Conservation (phyloP, 345 rosid species). For the Euphorbia lathyris region DNA sequence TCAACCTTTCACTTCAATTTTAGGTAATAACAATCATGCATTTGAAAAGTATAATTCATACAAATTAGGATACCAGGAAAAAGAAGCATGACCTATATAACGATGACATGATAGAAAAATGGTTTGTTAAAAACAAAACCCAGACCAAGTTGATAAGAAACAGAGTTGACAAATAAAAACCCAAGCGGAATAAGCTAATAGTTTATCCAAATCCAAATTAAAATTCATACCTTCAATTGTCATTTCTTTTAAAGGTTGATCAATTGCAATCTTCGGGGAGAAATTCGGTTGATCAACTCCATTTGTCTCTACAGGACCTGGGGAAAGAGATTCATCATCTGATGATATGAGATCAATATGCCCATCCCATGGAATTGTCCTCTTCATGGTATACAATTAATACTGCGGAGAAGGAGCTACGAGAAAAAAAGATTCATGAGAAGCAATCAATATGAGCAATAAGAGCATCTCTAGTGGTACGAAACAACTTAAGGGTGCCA, state of each 20-base stretch:
- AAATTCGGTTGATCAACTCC: slow-evolving; percentile 20
- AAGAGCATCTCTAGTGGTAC: no score
- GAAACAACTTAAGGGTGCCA: no score
- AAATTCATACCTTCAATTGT: slow-evolving; percentile 43
- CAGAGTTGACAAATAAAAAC: background rate
- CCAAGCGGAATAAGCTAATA: background rate
- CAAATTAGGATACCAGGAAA: background rate
- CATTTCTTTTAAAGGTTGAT: slow-evolving; percentile 26
- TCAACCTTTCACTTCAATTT: background rate
- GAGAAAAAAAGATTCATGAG: background rate
- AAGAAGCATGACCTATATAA: background rate
- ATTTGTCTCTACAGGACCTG: slow-evolving; percentile 36
- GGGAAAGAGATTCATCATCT: slow-evolving; percentile 51
- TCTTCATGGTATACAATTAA: slow-evolving; percentile 40
- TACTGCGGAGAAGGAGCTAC: slow-evolving; percentile 8
- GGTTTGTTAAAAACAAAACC: background rate
- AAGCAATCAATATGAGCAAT: background rate
- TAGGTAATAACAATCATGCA: background rate
- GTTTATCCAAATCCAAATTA: background rate
- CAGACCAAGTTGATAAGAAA: background rate
- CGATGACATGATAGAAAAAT: background rate
- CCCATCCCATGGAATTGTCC: slow-evolving; percentile 45
- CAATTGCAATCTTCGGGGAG: slow-evolving; percentile 8
- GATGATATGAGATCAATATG: slow-evolving; percentile 54
- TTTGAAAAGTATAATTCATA: background rate